Base-by-base conservation (phyloP, 306 rosid genomes). In the Trifolium repens region DNA sequence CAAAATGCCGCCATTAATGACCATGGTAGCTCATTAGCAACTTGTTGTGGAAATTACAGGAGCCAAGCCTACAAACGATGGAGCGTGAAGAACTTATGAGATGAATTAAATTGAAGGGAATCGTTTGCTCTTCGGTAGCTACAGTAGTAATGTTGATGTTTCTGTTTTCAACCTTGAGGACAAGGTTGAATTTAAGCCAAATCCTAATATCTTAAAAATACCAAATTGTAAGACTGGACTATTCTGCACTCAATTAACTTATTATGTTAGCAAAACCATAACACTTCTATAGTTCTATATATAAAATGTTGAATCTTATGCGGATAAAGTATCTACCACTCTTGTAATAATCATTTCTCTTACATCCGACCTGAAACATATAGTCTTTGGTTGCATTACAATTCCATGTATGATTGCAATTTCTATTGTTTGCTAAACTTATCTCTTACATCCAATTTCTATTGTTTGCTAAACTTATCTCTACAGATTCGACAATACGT, bases 401-500 rank as follows among this genome's bases (percentile, higher is more conserved):
- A 55, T 55, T 55, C 15, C 34, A 55, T 22, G 32, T n/a, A n/a
- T n/a, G n/a, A n/a, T n/a, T n/a, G n/a, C 53, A 67, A 66, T 74
- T 86, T 59, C 74, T 68, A 27, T 46, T 69, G 30, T 66, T 79
- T 72, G 67, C 50, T 67, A 66, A 81, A 79, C 49, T 46, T 35
- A 40, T 64, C 9, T 75, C 75, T 82, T n/a, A n/a, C n/a, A n/a
- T n/a, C n/a, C 53, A 67, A 66, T 74, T 86, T 59, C 74, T 68
- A 27, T 46, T 69, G 30, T 66, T 79, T 72, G 67, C 50, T 67
- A 66, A 81, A 79, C 49, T 46, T 35, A 40, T 64, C 9, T 75
- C 75, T 82, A 72, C 89, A 94, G 99, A 88, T 94, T 83, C 89
- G 97, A 57, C 96, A 94, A 73, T 89, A 73, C 34, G 83, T 96